Conservation (phyloP, 805 yeast genomes). For the Ogataea methanolica region DNA sequence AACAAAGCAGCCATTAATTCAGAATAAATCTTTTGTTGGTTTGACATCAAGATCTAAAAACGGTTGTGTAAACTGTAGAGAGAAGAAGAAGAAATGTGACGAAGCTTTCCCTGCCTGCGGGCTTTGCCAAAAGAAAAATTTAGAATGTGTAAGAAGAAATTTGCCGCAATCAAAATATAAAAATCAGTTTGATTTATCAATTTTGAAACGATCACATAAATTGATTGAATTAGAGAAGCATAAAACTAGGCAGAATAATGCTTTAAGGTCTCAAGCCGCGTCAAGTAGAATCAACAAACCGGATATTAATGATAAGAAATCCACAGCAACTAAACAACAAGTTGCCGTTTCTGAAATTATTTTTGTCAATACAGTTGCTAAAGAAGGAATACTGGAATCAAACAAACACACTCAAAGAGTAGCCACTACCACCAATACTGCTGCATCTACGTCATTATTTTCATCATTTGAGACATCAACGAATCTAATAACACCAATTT, state of each 20-base stretch:
- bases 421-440: neutral
- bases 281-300: neutral
- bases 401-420: neutral
- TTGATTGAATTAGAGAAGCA: conserved; percentile 10
- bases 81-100: conserved; percentile 47
- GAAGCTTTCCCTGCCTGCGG: conserved; percentile 43
- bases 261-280: neutral
- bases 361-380: conserved; percentile 1
- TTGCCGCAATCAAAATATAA: conserved; percentile 6
- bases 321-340: neutral
- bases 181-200: conserved; percentile 9
- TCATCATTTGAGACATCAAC: neutral
- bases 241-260: neutral
- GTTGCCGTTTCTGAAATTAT: neutral
- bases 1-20: conserved; percentile 14
- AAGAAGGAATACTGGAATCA: neutral
- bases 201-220: conserved; percentile 16
- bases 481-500: neutral
- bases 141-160: conserved; percentile 27
- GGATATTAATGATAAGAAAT: neutral
- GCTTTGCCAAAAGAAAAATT: conserved; percentile 31
- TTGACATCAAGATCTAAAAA: conserved; percentile 30
- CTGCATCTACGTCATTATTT: neutral
- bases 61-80: conserved; percentile 39
- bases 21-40: conserved; percentile 28